Evolutionary conservation across 495 filamentous ascomycete species (phyloP).

Genomic region (Rhypophila decipiens): DNA sequence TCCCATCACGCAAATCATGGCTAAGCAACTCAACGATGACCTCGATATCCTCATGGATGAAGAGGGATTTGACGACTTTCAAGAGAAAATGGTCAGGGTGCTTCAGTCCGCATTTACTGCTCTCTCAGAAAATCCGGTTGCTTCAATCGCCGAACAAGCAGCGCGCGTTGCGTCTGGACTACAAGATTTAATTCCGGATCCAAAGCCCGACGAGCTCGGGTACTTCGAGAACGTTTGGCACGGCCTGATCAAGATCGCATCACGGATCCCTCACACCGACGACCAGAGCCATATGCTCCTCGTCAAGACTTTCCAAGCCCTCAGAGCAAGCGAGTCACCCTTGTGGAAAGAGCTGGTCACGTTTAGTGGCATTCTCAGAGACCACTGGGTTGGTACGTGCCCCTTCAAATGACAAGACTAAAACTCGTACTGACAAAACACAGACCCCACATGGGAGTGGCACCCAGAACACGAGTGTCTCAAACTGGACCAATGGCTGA

Average conservation of each 20-base stretch:
- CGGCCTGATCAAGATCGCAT: conserved; percentile 3
- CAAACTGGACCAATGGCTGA: conserved; percentile 1
- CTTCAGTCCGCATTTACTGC: background rate
- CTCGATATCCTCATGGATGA: background rate
- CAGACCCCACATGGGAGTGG: conserved; percentile 4
- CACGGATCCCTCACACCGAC: conserved; percentile 2
- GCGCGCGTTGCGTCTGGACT: conserved; percentile 2
- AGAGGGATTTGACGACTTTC: background rate
- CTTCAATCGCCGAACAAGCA: too few species aligned
- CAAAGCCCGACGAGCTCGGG: background rate
- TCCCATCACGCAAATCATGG: background rate
- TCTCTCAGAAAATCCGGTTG: background rate
- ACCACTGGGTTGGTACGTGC: conserved; percentile 8
- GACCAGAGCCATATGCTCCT: conserved; percentile 1
- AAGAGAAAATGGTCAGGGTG: background rate
- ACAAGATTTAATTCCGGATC: conserved; percentile 1
- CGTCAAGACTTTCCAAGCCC: conserved; percentile 3
- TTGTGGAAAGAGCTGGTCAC: conserved; percentile 4
- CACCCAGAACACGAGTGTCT: conserved; percentile 2
- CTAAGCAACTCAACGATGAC: background rate
- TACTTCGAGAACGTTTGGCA: conserved; percentile 5
- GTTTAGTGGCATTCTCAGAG: conserved; percentile 5
- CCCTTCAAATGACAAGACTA: conserved; percentile 1
- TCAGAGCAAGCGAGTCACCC: conserved; percentile 1
- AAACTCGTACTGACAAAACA: background rate